Conservation (phyloP, 805 yeast species). For the Sugiyamaella valdiviana region DNA sequence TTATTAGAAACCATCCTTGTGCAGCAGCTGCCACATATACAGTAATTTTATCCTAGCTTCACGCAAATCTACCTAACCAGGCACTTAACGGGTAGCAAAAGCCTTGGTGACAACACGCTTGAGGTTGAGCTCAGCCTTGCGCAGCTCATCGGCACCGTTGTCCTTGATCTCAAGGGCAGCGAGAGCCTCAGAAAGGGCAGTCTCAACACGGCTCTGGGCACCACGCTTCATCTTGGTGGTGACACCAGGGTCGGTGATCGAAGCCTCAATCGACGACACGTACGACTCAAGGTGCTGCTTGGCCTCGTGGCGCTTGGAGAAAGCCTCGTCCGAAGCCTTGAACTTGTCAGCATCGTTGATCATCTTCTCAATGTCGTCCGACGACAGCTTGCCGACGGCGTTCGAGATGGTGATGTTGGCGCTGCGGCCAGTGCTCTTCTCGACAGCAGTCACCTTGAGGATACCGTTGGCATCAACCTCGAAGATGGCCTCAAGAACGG, state of each 20-base stretch:
- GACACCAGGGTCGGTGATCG: slow-evolving; percentile 96
- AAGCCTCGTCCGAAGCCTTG: slow-evolving; percentile 98
- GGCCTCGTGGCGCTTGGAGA: slow-evolving; percentile 99
- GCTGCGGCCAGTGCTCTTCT: slow-evolving; percentile 97
- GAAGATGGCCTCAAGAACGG: slow-evolving; percentile 97
- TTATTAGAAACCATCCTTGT: not conserved
- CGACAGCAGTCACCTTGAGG: slow-evolving; percentile 97
- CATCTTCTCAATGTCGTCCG: slow-evolving; percentile 97
- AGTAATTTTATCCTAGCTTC: slow-evolving; percentile 3
- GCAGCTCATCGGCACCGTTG: slow-evolving; percentile 90
- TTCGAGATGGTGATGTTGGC: slow-evolving; percentile 98
- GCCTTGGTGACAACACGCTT: slow-evolving; percentile 99
- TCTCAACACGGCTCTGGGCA: slow-evolving; percentile 94
- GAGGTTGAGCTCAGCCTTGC: slow-evolving; percentile 98
- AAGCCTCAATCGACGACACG: slow-evolving; percentile 91
- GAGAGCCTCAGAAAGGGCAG: slow-evolving; percentile 96
- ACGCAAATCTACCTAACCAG: not conserved
- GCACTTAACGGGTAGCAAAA: slow-evolving; percentile 79
- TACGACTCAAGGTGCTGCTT: slow-evolving; percentile 98
- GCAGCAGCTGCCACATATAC: slow-evolving; percentile 3
- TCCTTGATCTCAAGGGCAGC: slow-evolving; percentile 97
- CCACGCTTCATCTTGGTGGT: slow-evolving; percentile 96
- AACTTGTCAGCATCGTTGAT: slow-evolving; percentile 97
- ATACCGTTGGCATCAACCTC: slow-evolving; percentile 99
- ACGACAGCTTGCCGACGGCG: slow-evolving; percentile 97